Percentiles rank a stretch among this genome's conserved stretches.
Conservation (phyloP, 2,329 filamentous ascomycete species). For the Corynespora cassiicola region DNA sequence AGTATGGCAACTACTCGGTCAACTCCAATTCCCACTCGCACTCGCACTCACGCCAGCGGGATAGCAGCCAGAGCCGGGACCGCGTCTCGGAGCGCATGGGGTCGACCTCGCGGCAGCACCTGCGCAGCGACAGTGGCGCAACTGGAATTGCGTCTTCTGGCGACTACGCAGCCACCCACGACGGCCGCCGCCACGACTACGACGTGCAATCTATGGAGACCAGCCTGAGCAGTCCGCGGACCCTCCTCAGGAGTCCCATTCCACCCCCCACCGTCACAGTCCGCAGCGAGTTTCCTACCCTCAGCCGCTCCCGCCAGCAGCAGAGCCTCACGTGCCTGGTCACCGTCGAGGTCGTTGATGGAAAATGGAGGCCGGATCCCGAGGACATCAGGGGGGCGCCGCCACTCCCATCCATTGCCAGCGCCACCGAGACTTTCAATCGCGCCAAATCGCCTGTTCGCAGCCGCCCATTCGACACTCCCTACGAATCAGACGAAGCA, state of each 20-base stretch:
- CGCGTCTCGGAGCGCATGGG: constrained; percentile 47
- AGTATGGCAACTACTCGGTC: too few relatives aligned
- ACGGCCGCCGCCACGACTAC: constrained; percentile 86
- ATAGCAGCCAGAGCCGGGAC: constrained; percentile 48
- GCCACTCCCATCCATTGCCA: constrained; percentile 56
- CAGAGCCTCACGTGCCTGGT: constrained; percentile 93
- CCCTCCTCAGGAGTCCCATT: constrained; percentile 80
- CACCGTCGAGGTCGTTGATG: constrained; percentile 91
- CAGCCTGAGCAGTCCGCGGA: constrained; percentile 75
- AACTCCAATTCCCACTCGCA: constrained; percentile 32
- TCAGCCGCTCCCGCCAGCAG: constrained; percentile 89
- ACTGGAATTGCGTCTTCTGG: constrained; percentile 75
- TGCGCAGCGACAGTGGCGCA: constrained; percentile 78
- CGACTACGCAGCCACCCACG: constrained; percentile 79
- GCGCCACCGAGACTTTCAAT: constrained; percentile 52
- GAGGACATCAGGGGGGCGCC: constrained; percentile 72
- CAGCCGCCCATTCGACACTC: constrained; percentile 54
- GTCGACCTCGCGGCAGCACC: constrained; percentile 59
- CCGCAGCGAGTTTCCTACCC: constrained; percentile 93
- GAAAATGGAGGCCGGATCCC: constrained; percentile 85
- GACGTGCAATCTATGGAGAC: constrained; percentile 97
- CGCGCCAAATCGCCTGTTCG: constrained; percentile 66
- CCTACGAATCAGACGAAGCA: constrained; percentile 77
- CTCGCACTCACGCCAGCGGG: constrained; percentile 37
- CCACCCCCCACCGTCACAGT: constrained; percentile 91